Evolutionary conservation across 2,329 filamentous ascomycete genomes (phyloP), one percentile per base, ranked within the genome.

Genomic region (Cladosporium cucumerinum): DNA sequence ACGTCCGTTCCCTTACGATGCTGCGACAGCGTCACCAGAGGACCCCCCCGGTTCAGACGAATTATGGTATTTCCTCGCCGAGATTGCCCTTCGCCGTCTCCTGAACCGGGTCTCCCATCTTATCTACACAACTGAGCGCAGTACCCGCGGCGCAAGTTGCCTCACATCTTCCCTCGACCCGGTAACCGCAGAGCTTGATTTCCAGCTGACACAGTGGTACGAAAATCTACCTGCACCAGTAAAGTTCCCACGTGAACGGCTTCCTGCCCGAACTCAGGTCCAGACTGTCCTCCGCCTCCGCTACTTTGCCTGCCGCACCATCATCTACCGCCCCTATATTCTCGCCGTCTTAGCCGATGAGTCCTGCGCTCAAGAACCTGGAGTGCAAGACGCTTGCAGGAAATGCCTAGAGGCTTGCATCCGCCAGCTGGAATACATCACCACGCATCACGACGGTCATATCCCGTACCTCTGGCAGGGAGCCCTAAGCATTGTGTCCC

Each of bases 391-490:
- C 58, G 90, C 89, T 72, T 94, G 91, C 75, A 87, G 89, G 72
- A 92, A 92, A 75, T 94, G 91, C 74, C 81, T 95, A 26, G 91
- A 94, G 74, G 90, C 91, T 61, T 91, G 89, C 63, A 85, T 94
- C 68, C 85, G 89, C 69, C 91, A 95, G 77, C 81, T 94, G 63
- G 90, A 94, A 78, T 87, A 93, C 74, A 89, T 94, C 68, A 84
- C 85, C 63, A 89, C 89, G 70, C 90, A 94, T 78, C 91, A 93
- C 73, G 89, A 89, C 66, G 91, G 91, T 59, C 91, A 94, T 74
- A 88, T 95, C 80, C 91, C 91, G 14, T 95, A 94, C 77, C 84
- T 94, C 23, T 95, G 90, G 88, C 91, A 94, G 79, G 91, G 91
- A 21, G 90, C 91, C 10, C 82, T 95, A 43, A 93, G 89, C 25